Conservation (phyloP, 139 green algal species). For the Haematococcus lacustris region DNA sequence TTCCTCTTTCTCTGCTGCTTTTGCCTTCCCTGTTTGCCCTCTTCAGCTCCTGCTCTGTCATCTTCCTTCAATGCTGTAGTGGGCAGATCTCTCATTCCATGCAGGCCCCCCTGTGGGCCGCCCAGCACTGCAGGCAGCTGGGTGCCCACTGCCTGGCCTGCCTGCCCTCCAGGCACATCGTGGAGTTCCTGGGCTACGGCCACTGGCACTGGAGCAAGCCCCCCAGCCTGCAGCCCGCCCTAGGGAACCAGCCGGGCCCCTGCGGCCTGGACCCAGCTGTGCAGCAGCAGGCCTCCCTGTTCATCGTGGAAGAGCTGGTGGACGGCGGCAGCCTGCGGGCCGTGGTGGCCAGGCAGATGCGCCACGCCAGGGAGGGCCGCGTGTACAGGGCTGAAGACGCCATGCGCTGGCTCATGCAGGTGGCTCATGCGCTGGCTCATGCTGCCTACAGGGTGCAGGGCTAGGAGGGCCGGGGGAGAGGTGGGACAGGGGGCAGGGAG, state of each 20-base stretch:
- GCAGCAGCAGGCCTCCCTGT: constrained; percentile 13
- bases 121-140: too few species aligned
- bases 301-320: constrained; percentile 34
- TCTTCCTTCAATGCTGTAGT: too few species aligned
- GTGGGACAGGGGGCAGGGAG: not conserved
- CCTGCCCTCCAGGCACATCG: constrained; percentile 3
- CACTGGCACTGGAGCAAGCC: not conserved
- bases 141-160: too few species aligned
- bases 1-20: too few species aligned
- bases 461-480: too few species aligned
- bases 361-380: not conserved
- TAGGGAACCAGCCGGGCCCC: not conserved
- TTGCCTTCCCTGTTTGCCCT: too few species aligned
- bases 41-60: too few species aligned
- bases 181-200: constrained; percentile 5
- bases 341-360: not conserved
- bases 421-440: too few species aligned
- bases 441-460: too few species aligned
- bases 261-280: not conserved
- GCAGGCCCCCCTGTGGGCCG: too few species aligned
- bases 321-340: constrained; percentile 18
- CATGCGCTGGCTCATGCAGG: constrained; percentile 1
- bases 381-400: constrained; percentile 2
- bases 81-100: too few species aligned
- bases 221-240: not conserved